Evolutionary conservation across 345 rosid species (phyloP).

Genomic region (Excoecaria agallocha): DNA sequence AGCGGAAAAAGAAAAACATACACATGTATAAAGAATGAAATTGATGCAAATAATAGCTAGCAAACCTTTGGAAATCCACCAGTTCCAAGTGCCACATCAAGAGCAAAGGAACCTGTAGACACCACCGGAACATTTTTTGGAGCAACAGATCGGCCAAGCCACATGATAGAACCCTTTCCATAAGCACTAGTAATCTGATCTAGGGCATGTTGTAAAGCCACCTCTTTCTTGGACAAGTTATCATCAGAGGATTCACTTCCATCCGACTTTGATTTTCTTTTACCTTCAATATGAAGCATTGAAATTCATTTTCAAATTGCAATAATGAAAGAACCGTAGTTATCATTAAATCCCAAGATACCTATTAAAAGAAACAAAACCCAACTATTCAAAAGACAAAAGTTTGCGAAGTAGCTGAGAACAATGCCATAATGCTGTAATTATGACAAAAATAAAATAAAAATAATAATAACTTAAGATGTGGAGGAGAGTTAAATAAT

Average conservation of each 20-base stretch:
- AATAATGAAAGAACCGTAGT: not conserved
- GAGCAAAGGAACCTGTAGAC: conserved; percentile 87
- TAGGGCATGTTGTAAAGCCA: conserved; percentile 81
- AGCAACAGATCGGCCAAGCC: conserved; percentile 72
- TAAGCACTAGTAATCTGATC: conserved; percentile 78
- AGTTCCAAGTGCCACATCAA: conserved; percentile 77
- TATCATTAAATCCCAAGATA: not conserved
- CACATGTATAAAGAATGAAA: not conserved
- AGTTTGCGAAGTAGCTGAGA: not conserved
- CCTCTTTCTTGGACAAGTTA: conserved; percentile 72
- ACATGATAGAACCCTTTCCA: conserved; percentile 94
- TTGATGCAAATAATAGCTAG: not conserved
- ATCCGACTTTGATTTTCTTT: conserved; percentile 64
- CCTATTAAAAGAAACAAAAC: not conserved
- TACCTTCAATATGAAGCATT: conserved; percentile 42
- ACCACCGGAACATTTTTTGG: conserved; percentile 71
- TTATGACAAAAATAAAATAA: not conserved
- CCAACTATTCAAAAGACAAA: not conserved
- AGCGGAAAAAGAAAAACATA: not conserved
- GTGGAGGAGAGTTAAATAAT: not conserved
- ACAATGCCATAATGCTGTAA: not conserved
- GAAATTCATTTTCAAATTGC: not conserved
- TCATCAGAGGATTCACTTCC: conserved; percentile 71
- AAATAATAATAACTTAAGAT: not conserved
- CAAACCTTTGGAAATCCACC: conserved; percentile 96